Conservation (phyloP, 2,329 filamentous ascomycete species). For the Salinomyces thailandicus region DNA sequence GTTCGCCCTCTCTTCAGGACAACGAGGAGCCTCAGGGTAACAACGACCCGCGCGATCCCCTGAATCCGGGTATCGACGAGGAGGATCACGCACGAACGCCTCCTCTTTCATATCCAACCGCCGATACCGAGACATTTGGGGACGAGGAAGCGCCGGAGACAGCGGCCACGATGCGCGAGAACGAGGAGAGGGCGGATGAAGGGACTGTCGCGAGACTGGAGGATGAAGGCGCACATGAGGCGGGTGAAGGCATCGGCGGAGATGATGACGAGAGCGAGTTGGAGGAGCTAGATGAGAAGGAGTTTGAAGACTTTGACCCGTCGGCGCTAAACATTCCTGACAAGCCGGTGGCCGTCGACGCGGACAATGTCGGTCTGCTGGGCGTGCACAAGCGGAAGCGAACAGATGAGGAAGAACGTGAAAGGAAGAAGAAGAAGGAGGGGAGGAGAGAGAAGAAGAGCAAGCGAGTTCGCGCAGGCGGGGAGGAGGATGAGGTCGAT, state of each 20-base stretch:
- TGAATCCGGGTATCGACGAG: slow-evolving; percentile 39
- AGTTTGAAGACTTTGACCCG: slow-evolving; percentile 55
- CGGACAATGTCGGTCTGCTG: slow-evolving; percentile 50
- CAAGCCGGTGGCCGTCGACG: slow-evolving; percentile 49
- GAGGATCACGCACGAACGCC: slow-evolving; percentile 34
- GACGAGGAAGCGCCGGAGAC: slow-evolving; percentile 23
- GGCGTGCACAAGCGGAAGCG: slow-evolving; percentile 57
- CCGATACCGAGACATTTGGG: slow-evolving; percentile 37
- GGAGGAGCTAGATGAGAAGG: slow-evolving; percentile 54
- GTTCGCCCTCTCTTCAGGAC: slow-evolving; percentile 30
- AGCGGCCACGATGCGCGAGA: slow-evolving; percentile 13
- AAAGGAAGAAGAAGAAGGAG: slow-evolving; percentile 55
- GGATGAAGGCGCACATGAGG: slow-evolving; percentile 12
- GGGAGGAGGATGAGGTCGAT: slow-evolving; percentile 42
- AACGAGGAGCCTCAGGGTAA: slow-evolving; percentile 37
- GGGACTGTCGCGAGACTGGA: slow-evolving; percentile 9
- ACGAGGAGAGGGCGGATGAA: slow-evolving; percentile 17
- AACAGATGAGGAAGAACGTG: slow-evolving; percentile 49
- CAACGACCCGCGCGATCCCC: slow-evolving; percentile 36
- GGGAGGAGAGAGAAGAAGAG: slow-evolving; percentile 42
- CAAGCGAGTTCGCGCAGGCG: slow-evolving; percentile 40
- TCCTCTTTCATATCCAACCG: slow-evolving; percentile 32
- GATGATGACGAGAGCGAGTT: slow-evolving; percentile 45
- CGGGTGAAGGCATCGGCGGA: slow-evolving; percentile 16
- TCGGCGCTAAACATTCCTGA: slow-evolving; percentile 51